Evolutionary conservation across 345 rosid species (phyloP).

Genomic region (Theobroma cacao): DNA sequence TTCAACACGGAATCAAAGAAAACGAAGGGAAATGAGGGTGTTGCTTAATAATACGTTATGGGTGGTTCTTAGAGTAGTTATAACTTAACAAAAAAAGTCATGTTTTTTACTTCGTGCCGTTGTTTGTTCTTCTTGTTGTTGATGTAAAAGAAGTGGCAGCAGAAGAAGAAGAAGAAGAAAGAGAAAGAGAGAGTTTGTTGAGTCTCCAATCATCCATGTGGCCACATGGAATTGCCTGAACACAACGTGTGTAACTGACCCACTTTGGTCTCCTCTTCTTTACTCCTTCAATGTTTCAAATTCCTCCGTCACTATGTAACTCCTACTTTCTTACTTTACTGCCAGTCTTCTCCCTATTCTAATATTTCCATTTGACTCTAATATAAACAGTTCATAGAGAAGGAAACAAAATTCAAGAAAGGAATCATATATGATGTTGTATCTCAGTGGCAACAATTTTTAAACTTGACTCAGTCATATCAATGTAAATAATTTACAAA

Average conservation of each 20-base stretch:
- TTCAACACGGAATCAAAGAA: not conserved
- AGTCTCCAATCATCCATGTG: slow-evolving; percentile 30
- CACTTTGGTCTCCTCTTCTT: slow-evolving; percentile 10
- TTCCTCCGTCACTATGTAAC: not conserved
- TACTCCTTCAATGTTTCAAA: not conserved
- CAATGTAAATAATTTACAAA: no score
- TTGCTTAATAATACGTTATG: not conserved
- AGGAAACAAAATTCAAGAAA: not conserved
- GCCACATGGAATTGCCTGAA: slow-evolving; percentile 54
- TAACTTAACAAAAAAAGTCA: no score
- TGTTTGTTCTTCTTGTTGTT: not conserved
- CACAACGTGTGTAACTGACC: slow-evolving; percentile 24
- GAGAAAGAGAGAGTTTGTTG: slow-evolving; percentile 12
- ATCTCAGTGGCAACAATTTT: not conserved
- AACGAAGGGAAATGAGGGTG: not conserved
- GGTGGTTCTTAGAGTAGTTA: not conserved
- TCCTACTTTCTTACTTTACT: no score
- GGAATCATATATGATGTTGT: not conserved
- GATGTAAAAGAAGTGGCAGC: slow-evolving; percentile 7
- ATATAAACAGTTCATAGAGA: not conserved
- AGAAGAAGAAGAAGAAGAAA: slow-evolving; percentile 1
- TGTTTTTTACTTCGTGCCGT: not conserved
- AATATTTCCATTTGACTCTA: not conserved
- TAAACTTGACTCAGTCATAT: no score
- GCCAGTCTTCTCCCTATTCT: no score